Evolutionary conservation across 345 rosid species (phyloP), one percentile per base, ranked within the genome.

Genomic region (Citropsis articulata): DNA sequence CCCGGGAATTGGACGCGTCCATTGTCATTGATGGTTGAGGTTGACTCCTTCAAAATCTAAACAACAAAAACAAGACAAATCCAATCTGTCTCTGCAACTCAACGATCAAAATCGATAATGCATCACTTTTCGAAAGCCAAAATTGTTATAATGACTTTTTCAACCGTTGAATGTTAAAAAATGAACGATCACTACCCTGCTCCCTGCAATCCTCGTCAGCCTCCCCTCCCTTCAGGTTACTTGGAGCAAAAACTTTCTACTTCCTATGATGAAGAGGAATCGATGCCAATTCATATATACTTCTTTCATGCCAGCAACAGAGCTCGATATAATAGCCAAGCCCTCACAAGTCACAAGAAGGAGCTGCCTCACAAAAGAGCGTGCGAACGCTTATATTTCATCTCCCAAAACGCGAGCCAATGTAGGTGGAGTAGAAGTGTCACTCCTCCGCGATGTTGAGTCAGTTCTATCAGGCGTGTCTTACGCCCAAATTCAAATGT

Each of bases 1-100:
- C 84, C 57, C 92, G 89, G 76, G 94, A 68, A 70, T 38, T 83
- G 65, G 94, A 74, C 72, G 93, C 81, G 61, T 81, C 87, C 97
- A 91, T 71, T 28, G 74, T 86, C 95, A 91, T 21, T 50, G 74
- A 7, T 2, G 24, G 25, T 73, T 85, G 83, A 83, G 2, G 42
- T 73, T 85, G 83, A 83, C 85, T 67, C 75, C 12, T 12, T 68
- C 75, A 73, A 70, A 64, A 14, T 72, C 76, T 55, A 14, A 42
- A 30, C 4, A 14, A 14, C n/a, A 27, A 22, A 4, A 10, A 3
- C 0, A 13, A 50, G 30, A 50, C 2, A 70, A 45, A 68, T 40
- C 56, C 22, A 68, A 12, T 40, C 16, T 40, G 56, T 24, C 72
- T 24, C 55, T 24, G 72, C 55, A 42, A 71, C 65, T 16, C 28